Evolutionary conservation across 2,329 filamentous ascomycete genomes (phyloP).

Genomic region (Fusarium guadeloupense): DNA sequence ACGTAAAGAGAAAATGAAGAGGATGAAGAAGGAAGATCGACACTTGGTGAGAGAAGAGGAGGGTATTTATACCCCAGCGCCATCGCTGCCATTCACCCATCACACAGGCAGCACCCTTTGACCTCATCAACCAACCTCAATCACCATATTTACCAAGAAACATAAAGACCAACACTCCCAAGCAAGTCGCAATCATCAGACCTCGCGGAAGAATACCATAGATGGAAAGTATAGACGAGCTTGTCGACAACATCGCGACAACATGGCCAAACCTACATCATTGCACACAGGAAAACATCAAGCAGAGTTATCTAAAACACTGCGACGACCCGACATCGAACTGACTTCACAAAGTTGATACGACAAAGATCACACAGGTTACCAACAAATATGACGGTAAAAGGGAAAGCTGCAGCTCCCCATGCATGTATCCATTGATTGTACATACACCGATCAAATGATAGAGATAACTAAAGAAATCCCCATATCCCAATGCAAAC

Average conservation of each 20-base stretch:
- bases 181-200: neutral
- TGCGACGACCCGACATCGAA: neutral
- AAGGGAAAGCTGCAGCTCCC: constrained; percentile 6
- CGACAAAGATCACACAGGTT: neutral
- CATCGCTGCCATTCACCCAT: neutral
- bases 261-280: neutral
- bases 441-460: constrained; percentile 6
- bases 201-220: neutral
- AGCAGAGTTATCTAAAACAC: neutral
- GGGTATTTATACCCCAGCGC: neutral
- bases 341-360: neutral
- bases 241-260: neutral
- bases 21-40: neutral
- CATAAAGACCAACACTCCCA: neutral
- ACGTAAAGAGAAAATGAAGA: neutral
- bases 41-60: neutral
- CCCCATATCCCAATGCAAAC: constrained; percentile 28
- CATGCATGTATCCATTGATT: constrained; percentile 8
- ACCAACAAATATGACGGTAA: neutral
- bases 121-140: neutral
- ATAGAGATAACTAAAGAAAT: neutral
- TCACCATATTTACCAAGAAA: accelerated
- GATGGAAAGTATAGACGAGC: neutral
- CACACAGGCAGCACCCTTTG: neutral
- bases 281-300: too few relatives aligned